Evolutionary conservation across 208 protist species (phyloP).

Genomic region (Spongospora subterranea): DNA sequence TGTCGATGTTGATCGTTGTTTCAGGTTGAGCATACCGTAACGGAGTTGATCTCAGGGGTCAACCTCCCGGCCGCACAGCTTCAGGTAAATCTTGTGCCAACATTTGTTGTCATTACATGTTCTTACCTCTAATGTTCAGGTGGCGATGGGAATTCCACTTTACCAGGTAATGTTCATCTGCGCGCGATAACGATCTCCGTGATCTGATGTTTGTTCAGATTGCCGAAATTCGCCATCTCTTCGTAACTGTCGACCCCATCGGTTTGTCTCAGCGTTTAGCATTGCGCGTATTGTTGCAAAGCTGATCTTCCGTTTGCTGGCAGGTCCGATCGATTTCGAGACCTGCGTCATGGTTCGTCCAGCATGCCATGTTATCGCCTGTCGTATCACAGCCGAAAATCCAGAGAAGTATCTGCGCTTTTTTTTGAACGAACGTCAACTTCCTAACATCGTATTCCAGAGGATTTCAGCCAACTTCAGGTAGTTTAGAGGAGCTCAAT

Average conservation of each 20-base stretch:
- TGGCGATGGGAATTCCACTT: slow-evolving; percentile 94
- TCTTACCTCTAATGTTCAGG: slow-evolving; percentile 82
- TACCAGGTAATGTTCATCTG: slow-evolving; percentile 67
- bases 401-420: slow-evolving; percentile 69
- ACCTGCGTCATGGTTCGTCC: slow-evolving; percentile 64
- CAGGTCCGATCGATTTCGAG: slow-evolving; percentile 65
- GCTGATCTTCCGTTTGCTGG: background rate
- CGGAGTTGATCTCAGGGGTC: slow-evolving; percentile 90
- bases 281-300: slow-evolving; percentile 86
- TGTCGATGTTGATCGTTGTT: background rate
- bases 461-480: slow-evolving; percentile 1
- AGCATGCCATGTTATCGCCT: slow-evolving; percentile 91
- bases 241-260: slow-evolving; percentile 67
- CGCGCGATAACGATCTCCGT: background rate
- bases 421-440: background rate
- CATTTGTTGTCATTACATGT: background rate
- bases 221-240: slow-evolving; percentile 89
- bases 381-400: slow-evolving; percentile 89
- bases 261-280: slow-evolving; percentile 80
- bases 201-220: slow-evolving; percentile 70
- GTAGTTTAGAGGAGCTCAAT: slow-evolving; percentile 81
- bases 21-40: slow-evolving; percentile 92
- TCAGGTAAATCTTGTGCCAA: background rate
- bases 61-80: slow-evolving; percentile 86
- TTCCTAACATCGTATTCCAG: background rate